Evolutionary conservation across 257 asterid species (phyloP).

Genomic region (Osmanthus fragrans): DNA sequence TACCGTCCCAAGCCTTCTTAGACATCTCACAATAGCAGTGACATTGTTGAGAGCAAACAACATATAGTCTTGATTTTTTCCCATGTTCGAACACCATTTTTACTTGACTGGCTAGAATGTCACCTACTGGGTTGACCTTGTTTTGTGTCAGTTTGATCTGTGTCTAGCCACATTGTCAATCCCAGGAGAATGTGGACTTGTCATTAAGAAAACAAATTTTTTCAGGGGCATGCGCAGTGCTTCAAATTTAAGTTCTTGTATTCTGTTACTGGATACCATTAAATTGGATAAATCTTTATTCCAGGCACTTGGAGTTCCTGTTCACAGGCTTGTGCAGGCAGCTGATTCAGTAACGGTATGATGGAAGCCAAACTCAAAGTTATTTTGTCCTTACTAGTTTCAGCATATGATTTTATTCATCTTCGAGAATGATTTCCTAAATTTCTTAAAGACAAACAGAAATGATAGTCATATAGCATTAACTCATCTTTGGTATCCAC

Average conservation of each 20-base stretch:
- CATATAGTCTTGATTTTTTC: neutral
- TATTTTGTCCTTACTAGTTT: slow-evolving; percentile 1
- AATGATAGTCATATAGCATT: neutral
- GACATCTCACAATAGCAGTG: neutral
- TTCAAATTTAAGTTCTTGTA: neutral
- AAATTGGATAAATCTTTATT: slow-evolving; percentile 26
- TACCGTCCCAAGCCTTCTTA: neutral
- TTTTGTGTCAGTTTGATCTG: neutral
- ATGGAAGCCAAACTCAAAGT: neutral
- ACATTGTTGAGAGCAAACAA: neutral
- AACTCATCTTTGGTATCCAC: neutral
- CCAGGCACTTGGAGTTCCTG: slow-evolving; percentile 97
- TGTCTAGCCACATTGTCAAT: neutral
- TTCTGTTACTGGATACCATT: slow-evolving; percentile 5
- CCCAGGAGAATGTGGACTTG: neutral
- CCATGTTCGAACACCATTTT: neutral
- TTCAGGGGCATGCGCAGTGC: neutral
- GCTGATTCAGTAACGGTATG: slow-evolving; percentile 92
- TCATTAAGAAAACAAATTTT: neutral
- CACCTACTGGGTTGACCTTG: neutral
- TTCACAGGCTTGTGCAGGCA: slow-evolving; percentile 83
- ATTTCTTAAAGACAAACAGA: neutral
- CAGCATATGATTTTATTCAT: neutral
- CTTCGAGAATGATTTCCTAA: neutral
- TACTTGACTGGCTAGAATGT: neutral